A percentile compares a stretch with the other conserved stretches of the same genome.
These are phyloP conservation scores for Geum urbanum DNA, from an alignment of 306 rosid species.

Conservation along the genomic window DNA sequence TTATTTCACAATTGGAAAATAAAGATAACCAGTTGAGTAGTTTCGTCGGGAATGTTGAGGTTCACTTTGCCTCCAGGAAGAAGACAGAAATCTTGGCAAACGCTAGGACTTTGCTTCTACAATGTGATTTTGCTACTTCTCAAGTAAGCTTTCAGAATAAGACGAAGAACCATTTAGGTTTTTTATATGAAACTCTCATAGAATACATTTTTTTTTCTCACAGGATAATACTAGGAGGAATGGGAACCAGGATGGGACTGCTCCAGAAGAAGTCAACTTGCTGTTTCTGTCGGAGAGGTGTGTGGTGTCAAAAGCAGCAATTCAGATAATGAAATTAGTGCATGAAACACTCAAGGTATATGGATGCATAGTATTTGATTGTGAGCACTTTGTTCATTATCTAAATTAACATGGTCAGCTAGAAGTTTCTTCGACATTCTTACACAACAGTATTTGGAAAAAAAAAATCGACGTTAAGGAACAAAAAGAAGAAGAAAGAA, in stretches of 20 bases:
- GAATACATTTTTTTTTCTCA: conserved; percentile 13
- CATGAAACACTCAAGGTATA: conserved; percentile 83
- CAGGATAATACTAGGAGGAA: conserved; percentile 61
- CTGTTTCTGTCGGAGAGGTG: conserved; percentile 79
- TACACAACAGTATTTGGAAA: not conserved
- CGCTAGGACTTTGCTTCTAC: conserved; percentile 75
- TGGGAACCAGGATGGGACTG: conserved; percentile 41
- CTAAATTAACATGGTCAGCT: not conserved
- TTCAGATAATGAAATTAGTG: conserved; percentile 68
- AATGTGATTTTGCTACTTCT: conserved; percentile 76
- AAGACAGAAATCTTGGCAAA: conserved; percentile 78
- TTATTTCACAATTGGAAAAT: conserved; percentile 66
- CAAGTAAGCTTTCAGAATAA: conserved; percentile 44
- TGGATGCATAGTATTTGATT: conserved; percentile 8
- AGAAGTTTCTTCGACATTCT: not conserved
- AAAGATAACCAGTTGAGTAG: conserved; percentile 62
- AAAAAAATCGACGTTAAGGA: not conserved
- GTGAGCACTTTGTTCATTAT: not conserved
- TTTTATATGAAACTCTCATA: conserved; percentile 24
- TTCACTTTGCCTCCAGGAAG: conserved; percentile 90
- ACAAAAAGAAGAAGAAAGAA: not conserved
- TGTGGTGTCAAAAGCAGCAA: conserved; percentile 80
- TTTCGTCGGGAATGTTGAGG: conserved; percentile 89
- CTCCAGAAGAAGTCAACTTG: conserved; percentile 58
- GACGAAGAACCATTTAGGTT: conserved; percentile 17